Base-by-base conservation (phyloP, 2,329 filamentous ascomycete genomes). In the Ceratocystis albifundus region DNA sequence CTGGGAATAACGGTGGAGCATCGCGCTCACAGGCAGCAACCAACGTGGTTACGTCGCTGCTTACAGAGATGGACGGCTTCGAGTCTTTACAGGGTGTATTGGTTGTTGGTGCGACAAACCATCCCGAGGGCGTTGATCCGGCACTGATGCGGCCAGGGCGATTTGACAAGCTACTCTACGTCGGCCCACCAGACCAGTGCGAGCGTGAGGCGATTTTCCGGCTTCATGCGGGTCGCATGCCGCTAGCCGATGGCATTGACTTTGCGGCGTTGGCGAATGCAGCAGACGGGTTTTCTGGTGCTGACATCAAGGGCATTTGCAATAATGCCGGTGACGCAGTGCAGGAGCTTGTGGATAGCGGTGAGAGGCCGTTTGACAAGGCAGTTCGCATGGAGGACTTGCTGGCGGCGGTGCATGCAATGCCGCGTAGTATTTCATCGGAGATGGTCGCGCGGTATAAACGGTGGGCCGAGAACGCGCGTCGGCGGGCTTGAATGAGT, bases 61-160 rank as follows among this genome's bases (percentile, higher is more conserved):
- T 97, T 4, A 96, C 91, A 68, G 93, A 96, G 74, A 95, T 97
- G 88, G 93, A 96, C 73, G 93, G 93, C 61, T 96, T 96, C 70
- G 90, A 96, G 74, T 80, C 87, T 48, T 80, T 95, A 22, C 87
- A 87, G 65, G 89, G 89, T 67, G 91, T 97, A 0, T 83, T 95
- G 68, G 87, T 96, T 15, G 83, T 97, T 20, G 93, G 90, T 0
- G 93, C 93, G 1, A 97, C 93, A 0, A 97, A 97, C 76, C 85
- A 90, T 65, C 93, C 93, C 0, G 88, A 96, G 71, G 82, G 87
- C 1, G 82, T 97, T 22, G 93, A 97, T 73, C 84, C 89, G 0
- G 93, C 93, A 0, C 80, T 97, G 44, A 83, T 96, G 73, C 84
- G 93, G 0, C 88, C 90, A 0, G 93, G 93, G 1, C 84, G 93